These are phyloP conservation scores for Coniochaeta hoffmannii DNA, from an alignment of 2,329 filamentous ascomycete genomes.

Conservation along the genomic window DNA sequence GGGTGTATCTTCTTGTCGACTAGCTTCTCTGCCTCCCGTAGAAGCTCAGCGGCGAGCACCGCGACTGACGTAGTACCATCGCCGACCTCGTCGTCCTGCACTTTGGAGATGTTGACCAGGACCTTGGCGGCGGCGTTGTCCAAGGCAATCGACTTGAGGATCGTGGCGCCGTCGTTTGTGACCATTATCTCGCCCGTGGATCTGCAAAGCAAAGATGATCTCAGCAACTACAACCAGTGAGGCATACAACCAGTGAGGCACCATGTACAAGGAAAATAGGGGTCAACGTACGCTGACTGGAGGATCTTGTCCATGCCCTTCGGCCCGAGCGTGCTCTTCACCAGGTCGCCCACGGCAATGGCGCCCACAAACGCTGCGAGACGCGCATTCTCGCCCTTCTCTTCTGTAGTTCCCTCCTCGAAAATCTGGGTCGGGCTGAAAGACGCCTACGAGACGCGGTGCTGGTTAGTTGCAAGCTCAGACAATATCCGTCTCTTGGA, in stretches of 20 bases:
- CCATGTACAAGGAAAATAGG: not conserved
- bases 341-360: conserved; percentile 93
- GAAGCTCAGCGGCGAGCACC: conserved; percentile 86
- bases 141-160: conserved; percentile 95
- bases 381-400: conserved; percentile 98
- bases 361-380: conserved; percentile 97
- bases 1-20: conserved; percentile 98
- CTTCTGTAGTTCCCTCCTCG: conserved; percentile 90
- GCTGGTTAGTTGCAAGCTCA: conserved; percentile 3
- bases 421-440: conserved; percentile 97
- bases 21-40: conserved; percentile 93
- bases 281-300: conserved; percentile 74
- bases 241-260: not conserved
- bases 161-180: conserved; percentile 97
- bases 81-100: conserved; percentile 97
- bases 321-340: conserved; percentile 93
- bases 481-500: not conserved
- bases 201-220: conserved; percentile 32
- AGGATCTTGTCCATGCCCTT: conserved; percentile 99
- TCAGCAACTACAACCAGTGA: not conserved
- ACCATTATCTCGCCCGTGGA: conserved; percentile 97
- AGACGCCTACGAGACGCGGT: conserved; percentile 33
- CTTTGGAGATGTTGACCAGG: conserved; percentile 97
- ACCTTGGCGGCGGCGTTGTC: conserved; percentile 98
- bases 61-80: conserved; percentile 98